These are phyloP conservation scores for Coemansia aciculifera DNA, from an alignment of 192 early-diverging fungal species.

Conservation along the genomic window DNA sequence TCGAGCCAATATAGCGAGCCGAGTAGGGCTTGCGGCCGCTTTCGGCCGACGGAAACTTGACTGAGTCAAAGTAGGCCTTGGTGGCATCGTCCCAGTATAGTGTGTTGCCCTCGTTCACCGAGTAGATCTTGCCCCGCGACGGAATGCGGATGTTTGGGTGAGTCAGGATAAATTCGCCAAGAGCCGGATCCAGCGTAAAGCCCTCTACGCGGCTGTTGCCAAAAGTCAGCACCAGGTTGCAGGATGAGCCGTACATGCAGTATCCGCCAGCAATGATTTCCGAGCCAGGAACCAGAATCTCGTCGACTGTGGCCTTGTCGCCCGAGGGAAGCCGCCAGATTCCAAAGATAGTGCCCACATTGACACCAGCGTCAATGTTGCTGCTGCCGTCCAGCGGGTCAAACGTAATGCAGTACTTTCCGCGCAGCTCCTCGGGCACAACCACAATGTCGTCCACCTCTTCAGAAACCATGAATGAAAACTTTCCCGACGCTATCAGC, in stretches of 20 bases:
- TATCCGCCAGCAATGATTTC: constrained; percentile 94
- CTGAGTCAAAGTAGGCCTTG: constrained; percentile 81
- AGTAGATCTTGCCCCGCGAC: constrained; percentile 91
- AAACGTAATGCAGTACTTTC: constrained; percentile 95
- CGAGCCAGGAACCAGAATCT: constrained; percentile 84
- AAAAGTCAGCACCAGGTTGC: constrained; percentile 76
- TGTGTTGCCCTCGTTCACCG: constrained; percentile 96
- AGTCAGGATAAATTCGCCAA: constrained; percentile 98
- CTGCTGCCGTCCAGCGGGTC: constrained; percentile 96
- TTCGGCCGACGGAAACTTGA: constrained; percentile 80
- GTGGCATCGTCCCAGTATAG: constrained; percentile 86
- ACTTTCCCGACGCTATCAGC: constrained; percentile 83
- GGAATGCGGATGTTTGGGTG: constrained; percentile 83
- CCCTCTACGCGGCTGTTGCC: constrained; percentile 84
- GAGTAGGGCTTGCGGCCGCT: constrained; percentile 81
- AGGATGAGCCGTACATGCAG: constrained; percentile 96
- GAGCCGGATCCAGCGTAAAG: constrained; percentile 94
- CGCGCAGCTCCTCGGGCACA: constrained; percentile 73
- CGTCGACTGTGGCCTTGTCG: constrained; percentile 59
- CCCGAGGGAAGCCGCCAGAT: constrained; percentile 79
- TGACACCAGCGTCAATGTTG: constrained; percentile 99
- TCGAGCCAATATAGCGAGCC: constrained; percentile 95
- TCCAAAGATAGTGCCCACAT: constrained; percentile 98
- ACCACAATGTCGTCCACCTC: constrained; percentile 94
- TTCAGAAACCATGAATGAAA: constrained; percentile 93